Evolutionary conservation across 192 early-diverging fungal genomes (phyloP).

Genomic region (Backusella morwellensis): DNA sequence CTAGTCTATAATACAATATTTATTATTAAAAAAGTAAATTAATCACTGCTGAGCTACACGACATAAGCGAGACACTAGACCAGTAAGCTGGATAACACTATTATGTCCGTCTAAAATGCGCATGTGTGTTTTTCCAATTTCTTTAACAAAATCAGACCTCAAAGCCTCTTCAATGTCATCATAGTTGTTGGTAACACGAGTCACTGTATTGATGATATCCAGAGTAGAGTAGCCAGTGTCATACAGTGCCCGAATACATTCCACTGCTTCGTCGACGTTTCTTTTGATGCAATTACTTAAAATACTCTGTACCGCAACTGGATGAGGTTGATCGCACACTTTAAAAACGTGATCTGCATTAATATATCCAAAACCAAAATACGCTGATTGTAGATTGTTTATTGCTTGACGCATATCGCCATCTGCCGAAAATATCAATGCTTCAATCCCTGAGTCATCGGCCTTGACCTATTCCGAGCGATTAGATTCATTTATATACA

Average conservation of each 20-base stretch:
- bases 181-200: slow-evolving; percentile 83
- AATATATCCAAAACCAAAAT: slow-evolving; percentile 83
- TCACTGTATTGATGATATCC: slow-evolving; percentile 91
- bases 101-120: slow-evolving; percentile 85
- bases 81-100: slow-evolving; percentile 82
- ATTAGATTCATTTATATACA: background rate
- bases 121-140: slow-evolving; percentile 94
- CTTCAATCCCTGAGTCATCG: slow-evolving; percentile 86
- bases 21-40: background rate
- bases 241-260: slow-evolving; percentile 72
- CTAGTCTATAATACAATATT: background rate
- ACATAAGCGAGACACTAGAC: slow-evolving; percentile 71
- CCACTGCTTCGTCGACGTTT: slow-evolving; percentile 71
- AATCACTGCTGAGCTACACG: slow-evolving; percentile 26
- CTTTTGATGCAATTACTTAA: slow-evolving; percentile 67
- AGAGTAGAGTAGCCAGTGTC: slow-evolving; percentile 81
- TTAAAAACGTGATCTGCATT: slow-evolving; percentile 92
- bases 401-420: slow-evolving; percentile 99
- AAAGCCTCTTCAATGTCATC: slow-evolving; percentile 74
- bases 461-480: slow-evolving; percentile 61
- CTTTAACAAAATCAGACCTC: slow-evolving; percentile 86
- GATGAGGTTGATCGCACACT: slow-evolving; percentile 97
- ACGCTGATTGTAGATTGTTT: slow-evolving; percentile 93
- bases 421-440: slow-evolving; percentile 93
- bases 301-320: slow-evolving; percentile 73